Evolutionary conservation across 805 yeast genomes (phyloP), one percentile per base, ranked within the genome.

Genomic region (Saturnispora serradocipensis): DNA sequence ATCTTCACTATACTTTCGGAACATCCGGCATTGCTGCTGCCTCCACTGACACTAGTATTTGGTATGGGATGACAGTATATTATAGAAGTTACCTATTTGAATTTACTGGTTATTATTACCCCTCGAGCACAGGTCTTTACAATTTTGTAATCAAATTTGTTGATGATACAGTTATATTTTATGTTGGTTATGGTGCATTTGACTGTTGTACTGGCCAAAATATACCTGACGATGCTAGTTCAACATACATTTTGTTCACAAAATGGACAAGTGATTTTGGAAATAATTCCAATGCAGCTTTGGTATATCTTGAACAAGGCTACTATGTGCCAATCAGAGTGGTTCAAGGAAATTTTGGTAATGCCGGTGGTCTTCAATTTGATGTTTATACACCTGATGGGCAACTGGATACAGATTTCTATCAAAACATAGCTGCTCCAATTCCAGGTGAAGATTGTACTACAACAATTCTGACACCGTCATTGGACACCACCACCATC

Each of bases 161-260:
- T 22, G 72, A 68, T 59, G 72, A 69, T 54, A 54, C 59, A 20
- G 66, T 58, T 20, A 62, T 62, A 55, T 66, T 71, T 40, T 60
- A 57, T 44, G 53, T 65, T 47, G 69, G 69, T 43, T 63, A 63
- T 9, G 61, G 57, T 48, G 66, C 66, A 16, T 62, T 70, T 27
- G 62, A 61, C 27, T 73, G 77, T 57, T 65, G 72, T 58, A 52
- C 57, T 25, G 52, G 60, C 5, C 16, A 32, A 2, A 25, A 18
- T 16, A 10, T 25, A 9, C 47, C 49, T 15, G 32, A 28, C 7
- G 52, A 49, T 27, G 27, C 30, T 16, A 48, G 45, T 11, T 44
- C 50, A 6, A 20, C 24, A 10, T 39, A 39, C 8, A 39, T 22
- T 39, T 27, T 39, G 13, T 39, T 39, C 20, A 39, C 43, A 2